A percentile compares a stretch with the other conserved stretches of the same genome.
phyloP scores from a whole-genome alignment of 1,139 yeast species.

The Diutina neorugosa region DNA sequence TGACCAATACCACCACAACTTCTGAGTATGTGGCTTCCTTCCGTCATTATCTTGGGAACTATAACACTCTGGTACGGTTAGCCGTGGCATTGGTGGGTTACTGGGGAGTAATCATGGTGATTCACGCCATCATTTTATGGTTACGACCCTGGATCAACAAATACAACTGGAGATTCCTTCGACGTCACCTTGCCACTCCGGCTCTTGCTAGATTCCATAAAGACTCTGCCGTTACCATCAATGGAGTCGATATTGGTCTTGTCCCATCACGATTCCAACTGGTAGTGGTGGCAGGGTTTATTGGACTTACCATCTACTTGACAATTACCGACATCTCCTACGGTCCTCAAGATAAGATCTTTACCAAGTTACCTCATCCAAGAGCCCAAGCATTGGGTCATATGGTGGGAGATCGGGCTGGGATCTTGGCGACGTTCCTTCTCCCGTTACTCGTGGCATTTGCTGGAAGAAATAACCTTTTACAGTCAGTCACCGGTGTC shows the following conservation, averaged over 20 bases:
- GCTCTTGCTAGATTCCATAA: neutral
- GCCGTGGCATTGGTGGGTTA: neutral
- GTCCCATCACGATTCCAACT: neutral
- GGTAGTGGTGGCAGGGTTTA: neutral
- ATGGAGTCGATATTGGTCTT: neutral
- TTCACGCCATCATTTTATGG: neutral
- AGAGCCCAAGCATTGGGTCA: constrained; percentile 7
- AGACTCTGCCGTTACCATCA: neutral
- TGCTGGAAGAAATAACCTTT: constrained; percentile 32
- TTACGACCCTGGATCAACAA: neutral
- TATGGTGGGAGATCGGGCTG: constrained; percentile 7
- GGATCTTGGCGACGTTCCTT: constrained; percentile 10
- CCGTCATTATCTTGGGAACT: neutral
- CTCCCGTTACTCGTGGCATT: constrained; percentile 25
- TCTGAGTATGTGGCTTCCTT: neutral
- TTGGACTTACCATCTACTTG: neutral
- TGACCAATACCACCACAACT: neutral
- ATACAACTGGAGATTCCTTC: neutral
- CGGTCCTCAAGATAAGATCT: neutral
- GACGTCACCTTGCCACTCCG: neutral
- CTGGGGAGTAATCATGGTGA: neutral
- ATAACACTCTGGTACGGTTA: neutral
- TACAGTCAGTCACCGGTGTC: constrained; percentile 32
- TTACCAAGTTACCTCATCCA: neutral
- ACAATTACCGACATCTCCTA: neutral